Evolutionary conservation across 805 yeast species (phyloP), one percentile per base, ranked within the genome.

Genomic region (Saturnispora bothae): DNA sequence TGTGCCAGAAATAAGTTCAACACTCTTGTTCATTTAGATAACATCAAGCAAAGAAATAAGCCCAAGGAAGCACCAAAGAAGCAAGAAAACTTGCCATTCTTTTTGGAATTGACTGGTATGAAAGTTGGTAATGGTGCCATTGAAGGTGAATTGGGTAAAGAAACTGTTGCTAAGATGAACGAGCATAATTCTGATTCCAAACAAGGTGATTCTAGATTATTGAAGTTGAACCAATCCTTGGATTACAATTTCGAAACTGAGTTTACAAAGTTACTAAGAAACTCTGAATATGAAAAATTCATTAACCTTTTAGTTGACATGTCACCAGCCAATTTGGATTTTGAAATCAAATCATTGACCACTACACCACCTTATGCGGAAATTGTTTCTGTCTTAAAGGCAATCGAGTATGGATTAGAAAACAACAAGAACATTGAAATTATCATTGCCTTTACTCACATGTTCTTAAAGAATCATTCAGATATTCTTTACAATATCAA

Each of bases 1-100:
- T 80, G 81, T 5, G 84, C 97, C 19, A 72, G 89, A 50, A 70
- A 69, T 41, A 86, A 84, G 53, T 79, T 83, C 66, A 75, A 71
- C 44, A 85, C 95, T 2, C 61, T 92, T 31, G 57, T 83, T 33
- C 78, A 92, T 55, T 61, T 92, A 47, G 97, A 92, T 49, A 71
- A 77, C 5, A 89, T 92, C 48, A 84, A 76, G 52, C 73, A 71
- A 54, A 73, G 98, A 52, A 86, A 85, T 54, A 89, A 84, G 59
- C 96, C 98, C 17, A 76, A 66, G 36, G 96, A 85, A 54, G 81
- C 89, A 1, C 83, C 92, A 25, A 83, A 83, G 64, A 83, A 78
- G 47, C 84, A 95, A 2, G 82, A 81, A 47, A 70, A 76, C 43
- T 75, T 83, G 1, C 78, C 79, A 13, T 92, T 94, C 58, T 94